Conservation (phyloP, 1,284 basidiomycete species). For the Rhodotorula sp. region DNA sequence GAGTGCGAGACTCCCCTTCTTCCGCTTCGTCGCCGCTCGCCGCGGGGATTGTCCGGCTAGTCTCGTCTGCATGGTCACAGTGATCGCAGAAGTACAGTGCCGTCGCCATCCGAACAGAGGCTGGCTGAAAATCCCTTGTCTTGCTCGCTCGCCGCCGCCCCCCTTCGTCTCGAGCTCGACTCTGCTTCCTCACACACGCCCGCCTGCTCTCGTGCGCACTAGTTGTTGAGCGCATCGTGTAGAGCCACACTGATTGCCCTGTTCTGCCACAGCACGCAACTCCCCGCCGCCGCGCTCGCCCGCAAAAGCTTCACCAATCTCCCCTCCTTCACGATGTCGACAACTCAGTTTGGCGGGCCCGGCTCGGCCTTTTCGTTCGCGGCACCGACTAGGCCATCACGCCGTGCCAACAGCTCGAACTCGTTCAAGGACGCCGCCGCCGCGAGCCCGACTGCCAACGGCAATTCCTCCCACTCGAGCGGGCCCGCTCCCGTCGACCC, state of each 20-base stretch:
- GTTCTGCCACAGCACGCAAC: background rate
- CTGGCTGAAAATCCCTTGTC: too few relatives aligned
- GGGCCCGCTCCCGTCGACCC: slow-evolving; percentile 34
- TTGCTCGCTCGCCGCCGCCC: too few relatives aligned
- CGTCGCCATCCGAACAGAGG: too few relatives aligned
- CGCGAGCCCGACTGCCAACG: background rate
- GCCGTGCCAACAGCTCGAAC: slow-evolving; percentile 18
- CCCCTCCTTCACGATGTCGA: slow-evolving; percentile 16
- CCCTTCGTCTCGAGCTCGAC: too few relatives aligned
- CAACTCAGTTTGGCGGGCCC: slow-evolving; percentile 27
- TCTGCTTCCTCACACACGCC: too few relatives aligned
- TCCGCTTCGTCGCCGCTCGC: background rate
- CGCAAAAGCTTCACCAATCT: background rate
- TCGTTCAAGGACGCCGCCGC: slow-evolving; percentile 19
- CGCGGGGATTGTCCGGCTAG: too few relatives aligned
- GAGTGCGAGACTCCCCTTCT: background rate
- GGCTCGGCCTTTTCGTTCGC: slow-evolving; percentile 37
- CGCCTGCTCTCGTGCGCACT: too few relatives aligned
- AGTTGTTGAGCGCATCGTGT: too few relatives aligned
- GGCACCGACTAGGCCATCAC: slow-evolving; percentile 26
- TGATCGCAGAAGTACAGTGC: too few relatives aligned
- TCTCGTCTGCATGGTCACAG: too few relatives aligned
- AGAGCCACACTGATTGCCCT: too few relatives aligned
- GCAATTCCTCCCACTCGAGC: background rate
- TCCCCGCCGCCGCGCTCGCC: background rate